These are phyloP conservation scores for Phytopythium helicoides DNA, from an alignment of 352 stramenopile genomes.

Conservation along the genomic window DNA sequence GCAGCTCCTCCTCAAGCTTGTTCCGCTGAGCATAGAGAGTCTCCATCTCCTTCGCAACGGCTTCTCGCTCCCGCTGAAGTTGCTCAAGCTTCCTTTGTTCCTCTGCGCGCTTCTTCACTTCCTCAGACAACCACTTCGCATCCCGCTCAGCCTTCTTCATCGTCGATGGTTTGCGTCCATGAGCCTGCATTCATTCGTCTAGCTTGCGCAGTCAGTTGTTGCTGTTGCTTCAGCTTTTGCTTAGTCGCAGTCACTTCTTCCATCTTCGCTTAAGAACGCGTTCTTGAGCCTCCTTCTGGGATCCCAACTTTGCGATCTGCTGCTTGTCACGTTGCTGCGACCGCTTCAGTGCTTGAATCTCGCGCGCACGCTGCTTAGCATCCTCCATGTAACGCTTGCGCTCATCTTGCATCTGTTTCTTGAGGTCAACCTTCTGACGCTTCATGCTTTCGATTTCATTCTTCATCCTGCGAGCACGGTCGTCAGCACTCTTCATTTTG, in stretches of 20 bases:
- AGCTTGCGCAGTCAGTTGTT: conserved; percentile 69
- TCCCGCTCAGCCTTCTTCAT: conserved; percentile 44
- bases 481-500: conserved; percentile 85
- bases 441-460: conserved; percentile 88
- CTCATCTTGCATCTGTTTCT: conserved; percentile 87
- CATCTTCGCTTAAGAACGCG: conserved; percentile 88
- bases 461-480: too few relatives aligned
- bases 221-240: conserved; percentile 80
- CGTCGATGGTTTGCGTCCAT: conserved; percentile 43
- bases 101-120: conserved; percentile 79
- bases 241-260: conserved; percentile 81
- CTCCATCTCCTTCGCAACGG: conserved; percentile 82
- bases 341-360: conserved; percentile 83
- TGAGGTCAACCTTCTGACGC: conserved; percentile 84
- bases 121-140: conserved; percentile 79
- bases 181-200: conserved; percentile 56
- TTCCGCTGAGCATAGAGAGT: conserved; percentile 68
- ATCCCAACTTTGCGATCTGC: conserved; percentile 76
- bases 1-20: conserved; percentile 69
- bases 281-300: conserved; percentile 83
- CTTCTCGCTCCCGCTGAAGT: conserved; percentile 72
- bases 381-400: conserved; percentile 84
- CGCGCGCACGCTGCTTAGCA: conserved; percentile 65
- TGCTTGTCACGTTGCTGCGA: conserved; percentile 81
- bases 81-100: conserved; percentile 85